phyloP scores from a whole-genome alignment of 495 filamentous ascomycete species.

The Rhizodiscina lignyota region DNA sequence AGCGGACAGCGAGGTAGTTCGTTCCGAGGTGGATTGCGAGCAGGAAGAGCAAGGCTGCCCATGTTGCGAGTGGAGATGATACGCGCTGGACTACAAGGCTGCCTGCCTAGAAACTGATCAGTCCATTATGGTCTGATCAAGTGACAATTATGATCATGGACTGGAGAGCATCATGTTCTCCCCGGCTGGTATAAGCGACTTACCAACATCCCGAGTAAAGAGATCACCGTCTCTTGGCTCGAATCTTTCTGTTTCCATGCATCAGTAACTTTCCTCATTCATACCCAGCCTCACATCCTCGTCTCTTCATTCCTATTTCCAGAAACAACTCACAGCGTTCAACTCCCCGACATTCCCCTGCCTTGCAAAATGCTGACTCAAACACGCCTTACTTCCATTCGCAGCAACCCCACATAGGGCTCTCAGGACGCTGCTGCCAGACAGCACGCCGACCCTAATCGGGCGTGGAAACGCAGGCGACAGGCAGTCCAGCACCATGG shows the following conservation, averaged over 20 bases:
- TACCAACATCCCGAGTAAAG: slow-evolving; percentile 76
- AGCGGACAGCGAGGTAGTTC: slow-evolving; percentile 73
- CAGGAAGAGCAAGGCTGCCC: slow-evolving; percentile 54
- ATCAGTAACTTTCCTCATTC: too few species aligned
- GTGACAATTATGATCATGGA: too few species aligned
- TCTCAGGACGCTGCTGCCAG: slow-evolving; percentile 57
- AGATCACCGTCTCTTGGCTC: slow-evolving; percentile 89
- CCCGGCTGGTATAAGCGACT: slow-evolving; percentile 15
- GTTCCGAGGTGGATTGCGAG: slow-evolving; percentile 58
- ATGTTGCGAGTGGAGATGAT: slow-evolving; percentile 53
- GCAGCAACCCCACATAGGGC: slow-evolving; percentile 82
- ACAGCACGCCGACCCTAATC: slow-evolving; percentile 52
- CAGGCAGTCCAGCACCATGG: slow-evolving; percentile 77
- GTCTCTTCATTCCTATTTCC: too few species aligned
- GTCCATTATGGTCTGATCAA: too few species aligned
- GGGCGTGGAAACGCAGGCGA: slow-evolving; percentile 61
- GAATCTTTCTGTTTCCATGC: slow-evolving; percentile 56
- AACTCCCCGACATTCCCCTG: slow-evolving; percentile 85
- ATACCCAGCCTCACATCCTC: too few species aligned
- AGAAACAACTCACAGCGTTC: slow-evolving; percentile 48
- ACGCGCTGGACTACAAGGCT: slow-evolving; percentile 65
- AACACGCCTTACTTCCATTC: slow-evolving; percentile 72
- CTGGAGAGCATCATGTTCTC: too few species aligned
- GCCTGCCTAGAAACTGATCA: slow-evolving; percentile 40
- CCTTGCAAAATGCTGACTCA: slow-evolving; percentile 82